Conservation (phyloP, 140 eudicot genomes). For the Senecio squalidus region DNA sequence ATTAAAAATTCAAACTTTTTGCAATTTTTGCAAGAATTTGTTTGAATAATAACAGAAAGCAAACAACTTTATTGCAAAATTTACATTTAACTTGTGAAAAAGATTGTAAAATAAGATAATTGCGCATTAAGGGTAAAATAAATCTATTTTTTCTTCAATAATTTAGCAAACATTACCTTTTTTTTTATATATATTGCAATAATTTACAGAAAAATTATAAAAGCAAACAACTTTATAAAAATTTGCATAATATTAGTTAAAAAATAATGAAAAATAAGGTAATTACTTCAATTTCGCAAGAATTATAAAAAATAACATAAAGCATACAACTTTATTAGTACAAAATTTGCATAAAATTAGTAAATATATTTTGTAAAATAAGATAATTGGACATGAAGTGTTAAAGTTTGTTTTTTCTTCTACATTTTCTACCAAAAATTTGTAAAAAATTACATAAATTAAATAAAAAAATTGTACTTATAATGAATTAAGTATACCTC, state of each 20-base stretch:
- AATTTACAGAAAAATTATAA: too few relatives aligned
- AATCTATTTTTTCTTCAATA: neutral
- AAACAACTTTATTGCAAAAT: neutral
- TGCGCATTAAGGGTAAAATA: neutral
- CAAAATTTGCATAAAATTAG: too few relatives aligned
- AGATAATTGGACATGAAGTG: too few relatives aligned
- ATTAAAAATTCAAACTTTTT: constrained; percentile 3
- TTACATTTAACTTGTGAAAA: neutral
- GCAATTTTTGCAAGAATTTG: neutral
- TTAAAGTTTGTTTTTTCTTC: too few relatives aligned
- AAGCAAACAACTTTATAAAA: too few relatives aligned
- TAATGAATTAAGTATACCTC: constrained; percentile 42
- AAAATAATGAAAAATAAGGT: too few relatives aligned
- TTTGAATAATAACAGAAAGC: neutral
- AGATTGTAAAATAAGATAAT: neutral
- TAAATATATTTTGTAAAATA: too few relatives aligned
- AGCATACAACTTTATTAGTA: too few relatives aligned
- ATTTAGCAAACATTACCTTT: neutral
- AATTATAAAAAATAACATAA: too few relatives aligned
- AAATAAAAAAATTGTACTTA: neutral
- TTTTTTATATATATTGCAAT: too few relatives aligned
- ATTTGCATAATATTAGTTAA: too few relatives aligned
- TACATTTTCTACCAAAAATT: neutral
- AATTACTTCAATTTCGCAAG: too few relatives aligned
- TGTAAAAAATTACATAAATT: neutral